Percentiles rank a stretch among this genome's conserved stretches.
Evolutionary conservation across 352 stramenopile species (phyloP).

Genomic region (Phytophthora palmivora): DNA sequence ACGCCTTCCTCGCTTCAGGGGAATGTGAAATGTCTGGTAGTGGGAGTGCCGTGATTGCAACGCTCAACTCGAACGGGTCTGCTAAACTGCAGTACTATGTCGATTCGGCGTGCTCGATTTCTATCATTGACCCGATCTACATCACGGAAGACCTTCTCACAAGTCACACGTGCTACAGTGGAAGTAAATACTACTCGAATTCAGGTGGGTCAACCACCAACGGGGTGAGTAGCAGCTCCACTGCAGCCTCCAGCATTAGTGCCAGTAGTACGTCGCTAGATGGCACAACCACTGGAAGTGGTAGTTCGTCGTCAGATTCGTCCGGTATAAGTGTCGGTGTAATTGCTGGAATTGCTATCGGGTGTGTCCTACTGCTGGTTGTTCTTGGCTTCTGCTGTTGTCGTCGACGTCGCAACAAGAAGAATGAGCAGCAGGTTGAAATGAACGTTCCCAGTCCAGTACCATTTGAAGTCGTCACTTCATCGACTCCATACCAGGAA

Average conservation of each 20-base stretch:
- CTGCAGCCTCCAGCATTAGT: no score
- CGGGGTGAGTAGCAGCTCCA: slow-evolving; percentile 12
- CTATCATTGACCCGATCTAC: slow-evolving; percentile 14
- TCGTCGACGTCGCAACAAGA: slow-evolving; percentile 14
- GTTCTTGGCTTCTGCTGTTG: slow-evolving; percentile 11
- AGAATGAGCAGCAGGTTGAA: slow-evolving; percentile 11
- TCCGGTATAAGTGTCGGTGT: slow-evolving; percentile 23
- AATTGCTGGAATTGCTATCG: slow-evolving; percentile 21
- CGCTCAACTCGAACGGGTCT: slow-evolving; percentile 27
- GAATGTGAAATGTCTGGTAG: slow-evolving; percentile 6
- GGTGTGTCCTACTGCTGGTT: slow-evolving; percentile 19
- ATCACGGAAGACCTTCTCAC: slow-evolving; percentile 25
- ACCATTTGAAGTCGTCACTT: slow-evolving; percentile 2
- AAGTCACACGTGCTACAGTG: slow-evolving; percentile 18
- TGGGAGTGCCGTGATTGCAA: slow-evolving; percentile 8
- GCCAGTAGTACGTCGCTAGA: neutral
- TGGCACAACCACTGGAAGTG: slow-evolving; percentile 4
- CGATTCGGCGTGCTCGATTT: slow-evolving; percentile 24
- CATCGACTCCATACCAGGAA: no score
- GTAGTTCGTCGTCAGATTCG: slow-evolving; percentile 13
- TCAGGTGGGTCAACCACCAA: slow-evolving; percentile 20
- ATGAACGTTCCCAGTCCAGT: slow-evolving; percentile 15
- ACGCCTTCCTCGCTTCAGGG: slow-evolving; percentile 11
- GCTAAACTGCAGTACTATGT: slow-evolving; percentile 29
- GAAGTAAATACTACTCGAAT: slow-evolving; percentile 30